Base-by-base conservation (phyloP, 2,329 filamentous ascomycete species). In the Colletotrichum sp. region DNA sequence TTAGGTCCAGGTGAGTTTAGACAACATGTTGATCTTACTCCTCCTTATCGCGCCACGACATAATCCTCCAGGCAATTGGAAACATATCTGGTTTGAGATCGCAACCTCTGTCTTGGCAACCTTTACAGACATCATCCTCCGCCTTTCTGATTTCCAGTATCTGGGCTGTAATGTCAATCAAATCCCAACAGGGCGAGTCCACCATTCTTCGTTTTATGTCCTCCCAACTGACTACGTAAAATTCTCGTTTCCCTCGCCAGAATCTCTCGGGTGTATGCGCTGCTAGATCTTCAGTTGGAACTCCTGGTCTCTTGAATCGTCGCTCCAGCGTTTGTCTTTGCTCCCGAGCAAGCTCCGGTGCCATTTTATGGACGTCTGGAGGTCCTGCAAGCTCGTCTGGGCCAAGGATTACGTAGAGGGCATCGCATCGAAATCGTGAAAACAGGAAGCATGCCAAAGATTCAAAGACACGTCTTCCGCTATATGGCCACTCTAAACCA, bases 1-100 rank as follows among this genome's bases (percentile, higher is more conserved):
- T 21, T 13, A 3, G n/a, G 5, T 21, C 10, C n/a, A 2, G 10
- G 0, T 21, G 1, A 12, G 43, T 2, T 3, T 48, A 4, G 5
- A 21, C 4, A 48, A 13, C 10, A 3, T 3, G n/a, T 21, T 13
- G 43, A 7, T 0, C 1, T 52, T 21, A 13, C 43, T 7, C 43
- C n/a, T 58, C 24, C 12, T 9, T n/a, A 32, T 61, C 58, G 10
- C 58, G 58, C 58, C 58, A 61, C n/a, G 58, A 34, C 58, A 61
- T 61, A n/a, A 61, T 61, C 28, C 28, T 34, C 28, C 28, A 61
- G 0, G 28, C 28, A 9, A 32, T 30, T 30, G 58, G 58, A 8
- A 61, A 61, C 18, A n/a, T 61, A 2, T 61, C 58, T 16, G 26
- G 28, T 12, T 28, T 61, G 28, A 30, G 14, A 13, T 61, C 58